A percentile compares a stretch with the other conserved stretches of the same genome.
Conservation (phyloP, 1,284 basidiomycete genomes). For the Fomitopsis betulina region DNA sequence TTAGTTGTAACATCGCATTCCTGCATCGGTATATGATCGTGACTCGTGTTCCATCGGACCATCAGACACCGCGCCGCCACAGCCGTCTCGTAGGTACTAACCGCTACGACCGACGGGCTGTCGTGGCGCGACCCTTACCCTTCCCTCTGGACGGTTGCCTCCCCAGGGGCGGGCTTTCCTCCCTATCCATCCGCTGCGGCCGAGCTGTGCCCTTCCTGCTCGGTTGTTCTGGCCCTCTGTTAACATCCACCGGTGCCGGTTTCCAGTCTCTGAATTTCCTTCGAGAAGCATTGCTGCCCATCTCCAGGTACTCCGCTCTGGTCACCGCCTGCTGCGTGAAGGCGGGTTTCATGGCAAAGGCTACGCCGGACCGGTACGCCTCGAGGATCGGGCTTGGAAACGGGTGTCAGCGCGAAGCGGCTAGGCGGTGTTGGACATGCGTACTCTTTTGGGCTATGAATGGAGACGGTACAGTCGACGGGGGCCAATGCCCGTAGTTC, state of each 20-base stretch:
- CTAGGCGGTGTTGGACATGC: slow-evolving; percentile 26
- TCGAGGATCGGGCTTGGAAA: slow-evolving; percentile 63
- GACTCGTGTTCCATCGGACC: too few species aligned
- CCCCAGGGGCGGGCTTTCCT: not conserved
- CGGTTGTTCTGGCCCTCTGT: slow-evolving; percentile 12
- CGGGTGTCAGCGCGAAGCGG: not conserved
- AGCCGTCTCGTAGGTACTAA: too few species aligned
- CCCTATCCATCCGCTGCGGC: slow-evolving; percentile 14
- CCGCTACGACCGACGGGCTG: not conserved
- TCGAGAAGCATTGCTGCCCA: slow-evolving; percentile 69
- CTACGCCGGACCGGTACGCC: slow-evolving; percentile 64
- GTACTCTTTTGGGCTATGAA: slow-evolving; percentile 73
- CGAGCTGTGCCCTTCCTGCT: slow-evolving; percentile 15
- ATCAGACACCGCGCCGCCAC: too few species aligned
- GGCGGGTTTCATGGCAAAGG: slow-evolving; percentile 50
- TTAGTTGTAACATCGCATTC: too few species aligned
- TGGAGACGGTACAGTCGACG: slow-evolving; percentile 64
- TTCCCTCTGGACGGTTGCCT: slow-evolving; percentile 3
- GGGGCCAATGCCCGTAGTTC: slow-evolving; percentile 81
- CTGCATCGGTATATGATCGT: too few species aligned
- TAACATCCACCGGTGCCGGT: slow-evolving; percentile 16
- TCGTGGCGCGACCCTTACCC: slow-evolving; percentile 2
- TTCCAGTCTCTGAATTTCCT: slow-evolving; percentile 58
- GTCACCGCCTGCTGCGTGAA: slow-evolving; percentile 59
- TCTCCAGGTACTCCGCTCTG: slow-evolving; percentile 78